Percentiles rank a stretch among this genome's conserved stretches.
phyloP scores from a whole-genome alignment of 1,139 yeast genomes.

The Sugiyamaella neomexicana region DNA sequence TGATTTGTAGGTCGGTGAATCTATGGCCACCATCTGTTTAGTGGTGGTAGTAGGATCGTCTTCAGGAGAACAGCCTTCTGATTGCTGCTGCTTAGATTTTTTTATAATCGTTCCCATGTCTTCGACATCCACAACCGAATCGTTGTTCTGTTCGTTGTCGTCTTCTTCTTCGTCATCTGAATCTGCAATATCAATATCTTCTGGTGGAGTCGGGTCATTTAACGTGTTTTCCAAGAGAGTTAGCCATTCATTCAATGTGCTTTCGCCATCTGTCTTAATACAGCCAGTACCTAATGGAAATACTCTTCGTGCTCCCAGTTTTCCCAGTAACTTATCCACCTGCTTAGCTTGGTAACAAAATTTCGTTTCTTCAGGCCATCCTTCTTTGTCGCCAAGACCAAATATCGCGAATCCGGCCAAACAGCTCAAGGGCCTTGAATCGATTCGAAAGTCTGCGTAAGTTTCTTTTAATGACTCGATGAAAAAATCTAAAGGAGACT shows the following conservation, averaged over 20 bases:
- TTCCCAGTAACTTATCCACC: slow-evolving; percentile 75
- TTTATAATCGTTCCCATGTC: slow-evolving; percentile 72
- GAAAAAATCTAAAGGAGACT: slow-evolving; percentile 87
- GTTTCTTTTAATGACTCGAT: slow-evolving; percentile 79
- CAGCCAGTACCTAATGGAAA: slow-evolving; percentile 87
- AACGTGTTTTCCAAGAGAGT: slow-evolving; percentile 58
- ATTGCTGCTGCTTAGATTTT: slow-evolving; percentile 31
- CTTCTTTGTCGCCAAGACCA: slow-evolving; percentile 85
- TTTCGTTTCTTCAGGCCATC: slow-evolving; percentile 68
- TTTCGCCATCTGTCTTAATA: slow-evolving; percentile 68
- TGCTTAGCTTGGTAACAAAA: slow-evolving; percentile 83
- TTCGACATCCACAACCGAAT: slow-evolving; percentile 69
- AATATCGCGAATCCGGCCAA: slow-evolving; percentile 80
- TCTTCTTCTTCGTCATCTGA: slow-evolving; percentile 50
- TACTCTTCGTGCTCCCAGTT: slow-evolving; percentile 79
- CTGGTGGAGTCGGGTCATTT: slow-evolving; percentile 58
- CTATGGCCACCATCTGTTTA: slow-evolving; percentile 87
- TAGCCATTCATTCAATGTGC: slow-evolving; percentile 65
- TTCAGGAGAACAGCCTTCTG: slow-evolving; percentile 18
- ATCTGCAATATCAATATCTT: slow-evolving; percentile 38
- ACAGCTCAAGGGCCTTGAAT: slow-evolving; percentile 66
- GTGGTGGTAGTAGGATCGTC: slow-evolving; percentile 40
- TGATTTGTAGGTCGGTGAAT: slow-evolving; percentile 86
- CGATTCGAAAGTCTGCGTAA: slow-evolving; percentile 80
- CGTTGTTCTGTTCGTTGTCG: slow-evolving; percentile 39